These are phyloP conservation scores for Hortaea werneckii DNA, from an alignment of 2,329 filamentous ascomycete genomes.

Conservation along the genomic window DNA sequence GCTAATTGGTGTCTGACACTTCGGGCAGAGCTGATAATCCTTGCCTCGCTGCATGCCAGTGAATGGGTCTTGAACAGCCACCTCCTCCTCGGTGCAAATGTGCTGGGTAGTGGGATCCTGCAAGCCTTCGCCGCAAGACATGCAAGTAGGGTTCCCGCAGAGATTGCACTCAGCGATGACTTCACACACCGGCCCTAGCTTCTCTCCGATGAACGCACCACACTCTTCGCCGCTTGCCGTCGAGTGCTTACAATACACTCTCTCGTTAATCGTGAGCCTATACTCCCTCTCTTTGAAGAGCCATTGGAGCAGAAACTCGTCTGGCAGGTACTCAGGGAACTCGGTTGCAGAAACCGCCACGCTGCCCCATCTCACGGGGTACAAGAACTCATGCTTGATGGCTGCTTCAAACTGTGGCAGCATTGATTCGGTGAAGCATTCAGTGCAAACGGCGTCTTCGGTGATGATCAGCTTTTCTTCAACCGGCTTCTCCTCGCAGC, in stretches of 20 bases:
- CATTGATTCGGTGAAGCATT: constrained; percentile 1
- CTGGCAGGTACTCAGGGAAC: neutral
- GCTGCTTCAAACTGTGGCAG: constrained; percentile 1
- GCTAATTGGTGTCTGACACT: constrained; percentile 2
- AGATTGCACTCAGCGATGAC: no score
- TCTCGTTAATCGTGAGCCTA: neutral
- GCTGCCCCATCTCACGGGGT: constrained; percentile 3
- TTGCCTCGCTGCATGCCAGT: constrained; percentile 4
- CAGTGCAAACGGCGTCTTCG: constrained; percentile 1
- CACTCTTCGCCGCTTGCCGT: neutral
- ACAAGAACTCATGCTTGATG: constrained; percentile 1
- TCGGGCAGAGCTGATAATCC: constrained; percentile 7
- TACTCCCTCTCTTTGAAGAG: constrained; percentile 2
- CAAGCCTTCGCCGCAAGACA: no score
- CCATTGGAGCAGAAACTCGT: neutral
- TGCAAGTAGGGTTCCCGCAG: no score
- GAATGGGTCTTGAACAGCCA: no score
- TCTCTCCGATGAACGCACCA: neutral
- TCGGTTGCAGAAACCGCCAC: neutral
- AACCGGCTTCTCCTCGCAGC: neutral
- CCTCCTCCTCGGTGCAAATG: no score
- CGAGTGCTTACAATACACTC: constrained; percentile 4
- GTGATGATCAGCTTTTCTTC: neutral
- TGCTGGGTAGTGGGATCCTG: no score
- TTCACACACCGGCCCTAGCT: neutral